Conservation (phyloP, 73 alveolate species). For the Breviolum minutum region DNA sequence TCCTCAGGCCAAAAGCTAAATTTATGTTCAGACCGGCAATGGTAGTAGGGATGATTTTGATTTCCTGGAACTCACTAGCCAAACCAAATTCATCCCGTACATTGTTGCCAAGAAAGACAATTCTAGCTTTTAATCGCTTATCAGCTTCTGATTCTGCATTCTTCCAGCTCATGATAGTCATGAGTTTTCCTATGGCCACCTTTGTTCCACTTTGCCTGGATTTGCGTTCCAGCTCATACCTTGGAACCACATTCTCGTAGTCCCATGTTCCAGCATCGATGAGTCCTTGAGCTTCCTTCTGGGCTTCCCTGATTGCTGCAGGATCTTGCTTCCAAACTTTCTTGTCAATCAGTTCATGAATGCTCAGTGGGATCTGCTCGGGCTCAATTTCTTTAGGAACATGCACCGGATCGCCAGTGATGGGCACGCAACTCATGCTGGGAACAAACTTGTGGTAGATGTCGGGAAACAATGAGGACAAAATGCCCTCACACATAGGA, state of each 20-base stretch:
- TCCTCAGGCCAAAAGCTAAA: neutral
- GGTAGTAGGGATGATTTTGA: constrained; percentile 14
- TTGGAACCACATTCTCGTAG: neutral
- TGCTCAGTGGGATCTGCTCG: neutral
- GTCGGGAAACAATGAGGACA: neutral
- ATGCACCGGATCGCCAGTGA: neutral
- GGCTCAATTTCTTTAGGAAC: neutral
- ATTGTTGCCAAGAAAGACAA: constrained; percentile 10
- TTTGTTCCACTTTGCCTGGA: neutral
- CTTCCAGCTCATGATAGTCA: constrained; percentile 70
- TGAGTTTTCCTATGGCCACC: neutral
- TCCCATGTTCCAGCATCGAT: neutral
- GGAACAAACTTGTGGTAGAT: neutral
- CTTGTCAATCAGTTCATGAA: neutral
- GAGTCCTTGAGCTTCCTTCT: constrained; percentile 12
- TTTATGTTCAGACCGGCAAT: constrained; percentile 38
- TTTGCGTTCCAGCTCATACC: neutral
- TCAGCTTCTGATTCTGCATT: neutral
- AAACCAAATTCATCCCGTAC: constrained; percentile 37
- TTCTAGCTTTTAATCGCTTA: constrained; percentile 12
- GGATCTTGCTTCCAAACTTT: neutral
- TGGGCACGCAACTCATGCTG: neutral
- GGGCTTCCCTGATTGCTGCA: neutral
- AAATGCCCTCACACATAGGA: neutral
- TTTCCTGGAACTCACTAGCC: constrained; percentile 28